Percentiles rank a stretch among this genome's conserved stretches.
phyloP scores from a whole-genome alignment of 1,284 basidiomycete genomes.

The Golubevia sp. region DNA sequence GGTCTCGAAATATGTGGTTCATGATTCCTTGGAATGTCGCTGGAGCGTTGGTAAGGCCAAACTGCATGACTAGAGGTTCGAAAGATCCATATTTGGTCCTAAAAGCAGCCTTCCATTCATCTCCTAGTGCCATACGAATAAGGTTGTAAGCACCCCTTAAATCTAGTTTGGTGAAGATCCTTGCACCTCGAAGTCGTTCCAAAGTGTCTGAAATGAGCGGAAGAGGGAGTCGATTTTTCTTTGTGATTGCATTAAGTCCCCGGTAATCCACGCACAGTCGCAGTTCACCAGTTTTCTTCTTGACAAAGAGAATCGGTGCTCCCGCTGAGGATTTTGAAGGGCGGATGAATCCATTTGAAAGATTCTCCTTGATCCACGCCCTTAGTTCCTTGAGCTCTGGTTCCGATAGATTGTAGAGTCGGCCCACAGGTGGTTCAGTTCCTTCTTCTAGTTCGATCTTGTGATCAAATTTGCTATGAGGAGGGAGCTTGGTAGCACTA shows the following conservation, averaged over 20 bases:
- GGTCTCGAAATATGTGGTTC: conserved; percentile 19
- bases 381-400: conserved; percentile 5
- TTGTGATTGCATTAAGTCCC: too few relatives aligned
- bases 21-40: conserved; percentile 17
- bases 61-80: conserved; percentile 19
- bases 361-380: conserved; percentile 7
- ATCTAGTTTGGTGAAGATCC: conserved; percentile 22
- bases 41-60: conserved; percentile 21
- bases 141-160: conserved; percentile 24
- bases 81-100: conserved; percentile 9
- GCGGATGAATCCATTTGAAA: conserved; percentile 4
- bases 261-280: too few relatives aligned
- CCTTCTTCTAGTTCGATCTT: too few relatives aligned
- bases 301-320: conserved; percentile 12
- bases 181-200: conserved; percentile 8
- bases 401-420: conserved; percentile 4
- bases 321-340: conserved; percentile 13
- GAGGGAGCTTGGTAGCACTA: too few relatives aligned
- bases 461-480: too few relatives aligned
- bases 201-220: conserved; percentile 28
- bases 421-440: too few relatives aligned
- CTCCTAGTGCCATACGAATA: conserved; percentile 7
- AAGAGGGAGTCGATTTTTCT: conserved; percentile 15
- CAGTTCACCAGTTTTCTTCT: conserved; percentile 43
- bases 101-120: conserved; percentile 27